A percentile compares a stretch with the other conserved stretches of the same genome.
phyloP scores from a whole-genome alignment of 768 basidiomycete species.

The Pisolithus marmoratus region DNA sequence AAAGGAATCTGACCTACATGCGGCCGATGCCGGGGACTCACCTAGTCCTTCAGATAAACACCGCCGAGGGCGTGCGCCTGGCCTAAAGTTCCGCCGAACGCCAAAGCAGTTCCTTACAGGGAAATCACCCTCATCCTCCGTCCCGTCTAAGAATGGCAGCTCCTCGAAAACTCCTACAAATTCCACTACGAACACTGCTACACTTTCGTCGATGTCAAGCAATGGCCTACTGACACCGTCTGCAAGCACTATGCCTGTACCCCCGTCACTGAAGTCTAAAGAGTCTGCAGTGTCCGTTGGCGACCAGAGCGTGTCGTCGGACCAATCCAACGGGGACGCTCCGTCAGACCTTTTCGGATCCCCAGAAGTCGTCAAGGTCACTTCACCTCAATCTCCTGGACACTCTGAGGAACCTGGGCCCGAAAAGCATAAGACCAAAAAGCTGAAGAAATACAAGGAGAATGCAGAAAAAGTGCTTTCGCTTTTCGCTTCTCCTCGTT shows the following conservation, averaged over 20 bases:
- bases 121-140: conserved; percentile 51
- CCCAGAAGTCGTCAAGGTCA: conserved; percentile 26
- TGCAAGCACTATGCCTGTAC: conserved; percentile 37
- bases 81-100: conserved; percentile 66
- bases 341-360: conserved; percentile 18
- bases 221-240: conserved; percentile 59
- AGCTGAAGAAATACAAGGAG: conserved; percentile 82
- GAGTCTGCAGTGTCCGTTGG: conserved; percentile 74
- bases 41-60: conserved; percentile 47
- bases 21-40: conserved; percentile 35
- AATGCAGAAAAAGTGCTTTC: conserved; percentile 83
- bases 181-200: conserved; percentile 36
- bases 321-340: conserved; percentile 56
- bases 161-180: conserved; percentile 33
- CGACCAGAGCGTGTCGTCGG: conserved; percentile 65
- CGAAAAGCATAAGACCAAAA: conserved; percentile 66
- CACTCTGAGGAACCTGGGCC: conserved; percentile 30
- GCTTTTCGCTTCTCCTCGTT: conserved; percentile 70
- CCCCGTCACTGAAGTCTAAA: conserved; percentile 76
- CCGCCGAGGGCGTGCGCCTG: conserved; percentile 62
- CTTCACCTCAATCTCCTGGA: too few relatives aligned
- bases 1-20: conserved; percentile 41
- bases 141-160: conserved; percentile 24
- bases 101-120: conserved; percentile 69
- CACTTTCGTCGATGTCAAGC: conserved; percentile 34